Conservation (phyloP, 2,329 filamentous ascomycete species). For the Neocatenulostroma microsporum region DNA sequence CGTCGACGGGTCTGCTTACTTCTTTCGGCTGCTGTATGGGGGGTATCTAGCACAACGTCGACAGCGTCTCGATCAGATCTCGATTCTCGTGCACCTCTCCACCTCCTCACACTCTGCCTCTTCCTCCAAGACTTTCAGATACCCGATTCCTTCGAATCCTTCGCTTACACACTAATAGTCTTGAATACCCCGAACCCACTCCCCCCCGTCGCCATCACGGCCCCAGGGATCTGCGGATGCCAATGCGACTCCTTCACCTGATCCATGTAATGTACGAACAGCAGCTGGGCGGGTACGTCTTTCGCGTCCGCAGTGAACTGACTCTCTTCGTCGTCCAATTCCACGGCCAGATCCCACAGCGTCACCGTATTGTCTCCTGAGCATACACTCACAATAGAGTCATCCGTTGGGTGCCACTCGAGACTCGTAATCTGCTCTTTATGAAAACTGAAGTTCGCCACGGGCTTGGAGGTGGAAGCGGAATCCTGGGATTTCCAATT, state of each 20-base stretch:
- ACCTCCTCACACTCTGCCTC: no score
- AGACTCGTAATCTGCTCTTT: constrained; percentile 93
- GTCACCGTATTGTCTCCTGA: constrained; percentile 91
- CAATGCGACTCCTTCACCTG: constrained; percentile 94
- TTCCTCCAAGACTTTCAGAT: no score
- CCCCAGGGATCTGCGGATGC: constrained; percentile 92
- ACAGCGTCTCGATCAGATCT: no score
- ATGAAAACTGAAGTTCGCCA: constrained; percentile 93
- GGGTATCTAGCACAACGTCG: no score
- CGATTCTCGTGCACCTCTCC: no score
- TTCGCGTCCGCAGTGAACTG: constrained; percentile 77
- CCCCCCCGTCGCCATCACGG: constrained; percentile 81
- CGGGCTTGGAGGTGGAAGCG: constrained; percentile 57
- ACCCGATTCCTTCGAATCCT: no score
- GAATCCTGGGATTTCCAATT: constrained; percentile 66
- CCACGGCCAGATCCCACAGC: constrained; percentile 92
- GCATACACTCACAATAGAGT: constrained; percentile 88
- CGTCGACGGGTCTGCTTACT: no score
- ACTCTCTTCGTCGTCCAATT: constrained; percentile 94
- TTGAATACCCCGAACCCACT: constrained; percentile 59
- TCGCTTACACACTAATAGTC: constrained; percentile 36
- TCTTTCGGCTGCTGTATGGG: no score
- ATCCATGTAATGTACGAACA: constrained; percentile 96
- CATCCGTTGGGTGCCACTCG: constrained; percentile 96
- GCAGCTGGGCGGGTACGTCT: constrained; percentile 85